Evolutionary conservation across 2,329 filamentous ascomycete genomes (phyloP).

Genomic region (Colletotrichum somersetense): DNA sequence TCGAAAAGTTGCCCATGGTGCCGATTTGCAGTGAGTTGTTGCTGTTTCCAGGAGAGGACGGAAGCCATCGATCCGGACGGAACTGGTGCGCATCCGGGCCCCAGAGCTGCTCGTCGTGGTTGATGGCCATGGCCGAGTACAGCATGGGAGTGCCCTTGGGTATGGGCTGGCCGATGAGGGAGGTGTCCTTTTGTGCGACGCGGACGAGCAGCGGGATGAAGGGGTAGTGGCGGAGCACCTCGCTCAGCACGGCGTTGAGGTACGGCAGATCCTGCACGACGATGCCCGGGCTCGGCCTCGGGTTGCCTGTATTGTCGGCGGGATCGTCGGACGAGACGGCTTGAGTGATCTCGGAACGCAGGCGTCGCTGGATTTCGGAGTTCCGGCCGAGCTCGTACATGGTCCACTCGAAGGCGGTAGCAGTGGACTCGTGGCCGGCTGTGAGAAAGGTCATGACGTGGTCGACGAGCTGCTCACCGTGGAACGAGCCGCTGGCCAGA

Average conservation of each 20-base stretch:
- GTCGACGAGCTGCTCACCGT: too few species aligned
- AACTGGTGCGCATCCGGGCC: conserved; percentile 78
- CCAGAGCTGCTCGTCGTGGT: conserved; percentile 81
- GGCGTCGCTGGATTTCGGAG: too few species aligned
- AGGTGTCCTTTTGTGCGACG: conserved; percentile 75
- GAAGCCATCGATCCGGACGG: conserved; percentile 81
- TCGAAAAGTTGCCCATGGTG: conserved; percentile 4
- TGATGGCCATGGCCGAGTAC: conserved; percentile 84
- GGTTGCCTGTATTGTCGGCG: neutral
- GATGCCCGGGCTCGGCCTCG: neutral
- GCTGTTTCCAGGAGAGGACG: neutral
- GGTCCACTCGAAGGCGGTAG: too few species aligned
- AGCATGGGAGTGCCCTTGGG: conserved; percentile 79
- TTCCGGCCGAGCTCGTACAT: too few species aligned
- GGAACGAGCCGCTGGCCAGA: too few species aligned
- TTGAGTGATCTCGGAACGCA: too few species aligned
- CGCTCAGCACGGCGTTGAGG: conserved; percentile 80
- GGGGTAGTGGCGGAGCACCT: conserved; percentile 86
- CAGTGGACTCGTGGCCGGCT: too few species aligned
- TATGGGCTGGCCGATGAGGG: conserved; percentile 87
- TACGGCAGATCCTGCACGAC: conserved; percentile 82
- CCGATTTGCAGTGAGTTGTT: neutral
- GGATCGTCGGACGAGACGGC: too few species aligned
- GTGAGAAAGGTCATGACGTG: too few species aligned
- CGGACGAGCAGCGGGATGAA: conserved; percentile 65